A percentile compares a stretch with the other conserved stretches of the same genome.
Evolutionary conservation across 2,329 filamentous ascomycete species (phyloP).

Genomic region (Akanthomyces lecanii): DNA sequence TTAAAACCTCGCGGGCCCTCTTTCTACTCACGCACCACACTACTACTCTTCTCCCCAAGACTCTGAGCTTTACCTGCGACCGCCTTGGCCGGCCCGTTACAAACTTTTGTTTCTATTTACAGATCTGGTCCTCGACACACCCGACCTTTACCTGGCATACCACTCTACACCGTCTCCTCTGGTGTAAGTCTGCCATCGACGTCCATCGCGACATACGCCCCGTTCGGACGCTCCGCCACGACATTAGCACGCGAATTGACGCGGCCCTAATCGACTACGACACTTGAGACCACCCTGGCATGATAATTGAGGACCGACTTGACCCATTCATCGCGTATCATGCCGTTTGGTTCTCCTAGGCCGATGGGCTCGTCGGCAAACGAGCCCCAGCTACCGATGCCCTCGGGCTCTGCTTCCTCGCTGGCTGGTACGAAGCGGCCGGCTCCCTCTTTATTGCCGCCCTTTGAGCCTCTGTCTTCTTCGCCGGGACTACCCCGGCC

Average conservation of each 20-base stretch:
- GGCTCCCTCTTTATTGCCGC: constrained; percentile 66
- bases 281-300: not conserved
- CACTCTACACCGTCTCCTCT: not conserved
- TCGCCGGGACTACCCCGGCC: constrained; percentile 68
- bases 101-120: constrained; percentile 14
- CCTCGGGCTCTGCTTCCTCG: constrained; percentile 18
- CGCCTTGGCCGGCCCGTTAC: constrained; percentile 16
- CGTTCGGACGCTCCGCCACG: not conserved
- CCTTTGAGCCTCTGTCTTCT: constrained; percentile 76
- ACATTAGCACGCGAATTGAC: constrained; percentile 12
- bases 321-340: constrained; percentile 3
- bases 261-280: constrained; percentile 1
- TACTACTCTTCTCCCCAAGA: constrained; percentile 4
- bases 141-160: constrained; percentile 10
- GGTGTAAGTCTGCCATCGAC: constrained; percentile 12
- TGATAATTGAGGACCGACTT: not conserved
- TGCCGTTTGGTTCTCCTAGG: constrained; percentile 13
- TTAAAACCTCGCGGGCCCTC: constrained; percentile 17
- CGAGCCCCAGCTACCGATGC: constrained; percentile 17
- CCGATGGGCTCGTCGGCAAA: constrained; percentile 2
- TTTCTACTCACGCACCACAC: constrained; percentile 8
- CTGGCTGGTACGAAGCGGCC: constrained; percentile 54
- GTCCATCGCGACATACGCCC: constrained; percentile 1
- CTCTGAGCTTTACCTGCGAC: constrained; percentile 8
- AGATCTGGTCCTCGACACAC: constrained; percentile 7